A percentile compares a stretch with the other conserved stretches of the same genome.
Evolutionary conservation across 176 grass and related monocot genomes (phyloP).

Genomic region (Raddia guianensis): DNA sequence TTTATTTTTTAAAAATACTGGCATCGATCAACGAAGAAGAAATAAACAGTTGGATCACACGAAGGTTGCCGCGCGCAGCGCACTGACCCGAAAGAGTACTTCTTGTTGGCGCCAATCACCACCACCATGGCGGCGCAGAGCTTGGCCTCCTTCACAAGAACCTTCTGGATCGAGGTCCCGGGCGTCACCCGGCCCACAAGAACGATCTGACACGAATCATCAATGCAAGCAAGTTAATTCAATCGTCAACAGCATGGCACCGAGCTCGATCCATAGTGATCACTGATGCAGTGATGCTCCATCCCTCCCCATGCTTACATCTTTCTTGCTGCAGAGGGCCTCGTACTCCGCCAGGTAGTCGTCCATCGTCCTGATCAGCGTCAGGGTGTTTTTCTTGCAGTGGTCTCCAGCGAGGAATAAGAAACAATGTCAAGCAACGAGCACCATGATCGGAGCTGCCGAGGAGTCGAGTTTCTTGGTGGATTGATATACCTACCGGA

Average conservation of each 20-base stretch:
- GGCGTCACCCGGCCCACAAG: slow-evolving; percentile 83
- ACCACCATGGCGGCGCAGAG: slow-evolving; percentile 72
- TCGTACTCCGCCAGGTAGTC: slow-evolving; percentile 79
- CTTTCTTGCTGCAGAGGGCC: slow-evolving; percentile 62
- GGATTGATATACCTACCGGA: slow-evolving; percentile 48
- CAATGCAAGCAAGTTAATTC: slow-evolving; percentile 16
- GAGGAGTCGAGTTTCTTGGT: not conserved
- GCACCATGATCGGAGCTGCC: slow-evolving; percentile 4
- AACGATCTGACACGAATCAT: slow-evolving; percentile 52
- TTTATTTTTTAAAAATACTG: not conserved
- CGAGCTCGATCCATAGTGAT: slow-evolving; percentile 21
- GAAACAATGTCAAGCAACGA: not conserved
- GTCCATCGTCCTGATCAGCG: slow-evolving; percentile 75
- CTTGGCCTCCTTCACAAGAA: slow-evolving; percentile 88
- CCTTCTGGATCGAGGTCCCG: slow-evolving; percentile 79
- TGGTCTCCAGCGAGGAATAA: slow-evolving; percentile 46
- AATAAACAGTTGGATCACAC: slow-evolving; percentile 51
- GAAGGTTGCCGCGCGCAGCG: slow-evolving; percentile 37
- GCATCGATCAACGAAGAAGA: slow-evolving; percentile 28
- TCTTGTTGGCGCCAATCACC: slow-evolving; percentile 80
- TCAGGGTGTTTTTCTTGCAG: slow-evolving; percentile 70
- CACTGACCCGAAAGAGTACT: slow-evolving; percentile 80
- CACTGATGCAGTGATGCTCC: not conserved
- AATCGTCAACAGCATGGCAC: slow-evolving; percentile 8
- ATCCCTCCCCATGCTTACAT: slow-evolving; percentile 51